Evolutionary conservation across 768 basidiomycete species (phyloP).

Genomic region (Tylopilus felleus): DNA sequence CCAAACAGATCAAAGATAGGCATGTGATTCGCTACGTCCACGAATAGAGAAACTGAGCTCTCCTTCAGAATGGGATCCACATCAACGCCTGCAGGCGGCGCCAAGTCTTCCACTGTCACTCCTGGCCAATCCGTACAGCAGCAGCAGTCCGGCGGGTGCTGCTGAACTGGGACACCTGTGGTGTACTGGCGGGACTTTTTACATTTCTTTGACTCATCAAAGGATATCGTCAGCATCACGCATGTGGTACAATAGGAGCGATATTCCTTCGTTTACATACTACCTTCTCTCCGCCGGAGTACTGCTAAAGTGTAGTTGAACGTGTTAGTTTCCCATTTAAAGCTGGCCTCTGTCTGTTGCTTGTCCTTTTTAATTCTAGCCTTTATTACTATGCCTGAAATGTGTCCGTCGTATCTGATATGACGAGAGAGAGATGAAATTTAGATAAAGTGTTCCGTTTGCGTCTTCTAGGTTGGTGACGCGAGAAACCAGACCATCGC

Average conservation of each 20-base stretch:
- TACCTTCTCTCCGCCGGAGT: slow-evolving; percentile 29
- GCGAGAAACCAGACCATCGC: slow-evolving; percentile 1
- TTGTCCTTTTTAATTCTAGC: slow-evolving; percentile 23
- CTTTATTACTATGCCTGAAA: neutral
- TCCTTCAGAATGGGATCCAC: slow-evolving; percentile 76
- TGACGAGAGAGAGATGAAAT: neutral
- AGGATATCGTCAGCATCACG: slow-evolving; percentile 28
- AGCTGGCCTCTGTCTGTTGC: slow-evolving; percentile 24
- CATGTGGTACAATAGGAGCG: slow-evolving; percentile 30
- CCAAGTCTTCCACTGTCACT: slow-evolving; percentile 80
- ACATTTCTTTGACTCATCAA: slow-evolving; percentile 13
- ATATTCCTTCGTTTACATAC: slow-evolving; percentile 33
- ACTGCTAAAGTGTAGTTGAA: slow-evolving; percentile 24
- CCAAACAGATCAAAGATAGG: slow-evolving; percentile 94
- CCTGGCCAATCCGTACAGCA: slow-evolving; percentile 83
- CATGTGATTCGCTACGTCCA: slow-evolving; percentile 29
- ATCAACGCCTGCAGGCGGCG: slow-evolving; percentile 66
- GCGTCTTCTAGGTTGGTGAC: neutral
- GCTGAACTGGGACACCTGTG: slow-evolving; percentile 45
- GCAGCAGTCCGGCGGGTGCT: slow-evolving; percentile 71
- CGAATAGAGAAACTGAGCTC: neutral
- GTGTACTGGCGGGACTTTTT: slow-evolving; percentile 18
- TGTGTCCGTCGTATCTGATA: neutral
- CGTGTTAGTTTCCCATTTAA: slow-evolving; percentile 25
- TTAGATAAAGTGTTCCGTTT: neutral